Percentiles rank a stretch among this genome's conserved stretches.
Conservation (phyloP, 345 rosid genomes). For the Brassica incana region DNA sequence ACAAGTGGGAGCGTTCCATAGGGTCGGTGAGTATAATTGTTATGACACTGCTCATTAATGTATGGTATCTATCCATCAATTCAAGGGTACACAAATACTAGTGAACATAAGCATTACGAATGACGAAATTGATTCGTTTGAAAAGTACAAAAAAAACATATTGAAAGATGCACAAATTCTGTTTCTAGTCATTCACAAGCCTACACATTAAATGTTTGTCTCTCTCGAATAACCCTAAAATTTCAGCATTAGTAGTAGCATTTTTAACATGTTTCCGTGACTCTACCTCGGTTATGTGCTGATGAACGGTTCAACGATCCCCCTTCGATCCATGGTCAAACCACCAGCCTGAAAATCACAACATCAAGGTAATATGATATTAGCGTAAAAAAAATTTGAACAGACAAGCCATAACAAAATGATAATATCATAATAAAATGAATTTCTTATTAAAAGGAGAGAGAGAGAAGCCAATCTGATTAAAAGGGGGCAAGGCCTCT, state of each 20-base stretch:
- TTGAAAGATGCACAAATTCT: slow-evolving; percentile 17
- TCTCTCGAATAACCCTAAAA: slow-evolving; percentile 27
- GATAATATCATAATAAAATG: neutral
- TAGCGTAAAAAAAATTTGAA: neutral
- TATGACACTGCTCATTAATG: slow-evolving; percentile 14
- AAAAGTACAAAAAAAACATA: neutral
- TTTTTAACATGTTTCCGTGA: slow-evolving; percentile 19
- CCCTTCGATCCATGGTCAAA: slow-evolving; percentile 7
- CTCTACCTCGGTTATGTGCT: slow-evolving; percentile 3
- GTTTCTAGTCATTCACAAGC: slow-evolving; percentile 39
- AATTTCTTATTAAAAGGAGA: neutral
- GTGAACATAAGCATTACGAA: neutral
- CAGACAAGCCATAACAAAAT: neutral
- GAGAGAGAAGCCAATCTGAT: neutral
- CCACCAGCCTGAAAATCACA: slow-evolving; percentile 10
- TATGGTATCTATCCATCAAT: neutral
- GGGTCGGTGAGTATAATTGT: slow-evolving; percentile 12
- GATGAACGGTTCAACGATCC: neutral
- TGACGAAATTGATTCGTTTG: slow-evolving; percentile 1
- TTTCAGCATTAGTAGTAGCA: slow-evolving; percentile 28
- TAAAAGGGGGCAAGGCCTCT: neutral
- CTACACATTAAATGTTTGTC: slow-evolving; percentile 26
- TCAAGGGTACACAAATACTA: neutral
- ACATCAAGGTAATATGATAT: slow-evolving; percentile 7
- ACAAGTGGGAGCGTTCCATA: slow-evolving; percentile 9